These are phyloP conservation scores for Saturnispora diversa DNA, from an alignment of 805 yeast genomes.

Conservation along the genomic window DNA sequence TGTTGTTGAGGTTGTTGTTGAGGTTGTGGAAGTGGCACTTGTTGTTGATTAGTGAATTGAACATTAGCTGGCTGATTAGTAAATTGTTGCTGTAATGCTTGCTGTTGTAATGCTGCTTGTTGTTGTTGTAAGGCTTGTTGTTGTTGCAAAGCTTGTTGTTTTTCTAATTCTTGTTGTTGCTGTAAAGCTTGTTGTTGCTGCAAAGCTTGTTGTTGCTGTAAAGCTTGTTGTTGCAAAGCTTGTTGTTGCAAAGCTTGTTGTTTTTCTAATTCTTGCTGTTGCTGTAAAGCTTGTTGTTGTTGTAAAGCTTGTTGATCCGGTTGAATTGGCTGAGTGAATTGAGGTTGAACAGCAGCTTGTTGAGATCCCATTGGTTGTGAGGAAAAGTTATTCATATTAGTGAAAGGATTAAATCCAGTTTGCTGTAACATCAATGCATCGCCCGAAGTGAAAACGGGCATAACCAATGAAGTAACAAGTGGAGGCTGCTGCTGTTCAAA, in stretches of 20 bases:
- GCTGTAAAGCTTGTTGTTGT: neutral
- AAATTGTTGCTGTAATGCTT: neutral
- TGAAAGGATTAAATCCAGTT: slow-evolving; percentile 17
- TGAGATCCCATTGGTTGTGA: no score
- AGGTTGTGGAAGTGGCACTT: slow-evolving; percentile 2
- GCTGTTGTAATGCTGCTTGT: neutral
- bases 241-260: no score
- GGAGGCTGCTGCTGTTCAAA: slow-evolving; percentile 14
- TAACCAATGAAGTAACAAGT: neutral
- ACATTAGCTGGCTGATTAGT: neutral
- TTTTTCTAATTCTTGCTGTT: no score
- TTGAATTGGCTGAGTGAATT: slow-evolving; percentile 3
- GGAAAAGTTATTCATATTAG: no score
- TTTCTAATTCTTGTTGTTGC: no score
- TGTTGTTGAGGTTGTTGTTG: slow-evolving; percentile 1
- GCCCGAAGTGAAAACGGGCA: neutral
- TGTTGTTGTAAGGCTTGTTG: slow-evolving; percentile 1
- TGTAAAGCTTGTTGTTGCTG: no score
- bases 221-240: neutral
- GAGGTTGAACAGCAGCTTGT: neutral
- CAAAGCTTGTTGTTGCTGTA: no score
- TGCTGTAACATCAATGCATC: neutral
- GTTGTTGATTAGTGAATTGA: slow-evolving; percentile 6
- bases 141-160: neutral
- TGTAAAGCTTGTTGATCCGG: neutral